A percentile compares a stretch with the other conserved stretches of the same genome.
These are phyloP conservation scores for Penicillium steckii DNA, from an alignment of 495 filamentous ascomycete genomes.

Conservation along the genomic window DNA sequence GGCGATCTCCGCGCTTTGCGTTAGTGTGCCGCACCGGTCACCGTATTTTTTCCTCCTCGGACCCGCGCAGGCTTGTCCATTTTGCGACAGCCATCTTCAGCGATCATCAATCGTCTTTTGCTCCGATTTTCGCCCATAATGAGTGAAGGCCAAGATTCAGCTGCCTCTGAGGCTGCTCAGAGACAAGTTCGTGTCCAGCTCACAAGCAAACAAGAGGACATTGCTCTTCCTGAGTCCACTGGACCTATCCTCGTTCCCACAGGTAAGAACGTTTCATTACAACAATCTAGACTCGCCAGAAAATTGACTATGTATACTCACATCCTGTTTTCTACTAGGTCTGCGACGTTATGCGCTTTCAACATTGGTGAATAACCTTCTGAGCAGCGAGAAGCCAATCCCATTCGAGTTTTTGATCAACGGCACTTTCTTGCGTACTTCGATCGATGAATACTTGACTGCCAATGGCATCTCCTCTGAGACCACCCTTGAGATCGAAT, in stretches of 20 bases:
- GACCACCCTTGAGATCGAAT: constrained; percentile 82
- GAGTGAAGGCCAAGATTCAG: constrained; percentile 27
- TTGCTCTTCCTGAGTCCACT: constrained; percentile 59
- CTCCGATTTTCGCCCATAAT: constrained; percentile 24
- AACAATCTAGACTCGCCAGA: neutral
- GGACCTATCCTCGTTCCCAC: constrained; percentile 65
- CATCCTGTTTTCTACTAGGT: constrained; percentile 41
- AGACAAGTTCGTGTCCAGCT: constrained; percentile 62
- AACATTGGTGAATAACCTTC: constrained; percentile 87
- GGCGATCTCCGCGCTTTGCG: constrained; percentile 41
- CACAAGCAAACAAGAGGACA: constrained; percentile 55
- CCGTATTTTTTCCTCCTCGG: constrained; percentile 47
- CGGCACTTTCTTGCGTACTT: constrained; percentile 83
- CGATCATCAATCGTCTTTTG: constrained; percentile 11
- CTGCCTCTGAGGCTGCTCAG: constrained; percentile 32
- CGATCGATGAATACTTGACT: constrained; percentile 84
- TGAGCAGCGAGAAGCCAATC: constrained; percentile 72
- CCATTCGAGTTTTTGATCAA: constrained; percentile 96
- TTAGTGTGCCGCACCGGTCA: constrained; percentile 43
- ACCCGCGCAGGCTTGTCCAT: constrained; percentile 26
- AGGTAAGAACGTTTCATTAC: constrained; percentile 41
- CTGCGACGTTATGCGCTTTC: constrained; percentile 89
- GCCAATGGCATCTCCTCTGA: constrained; percentile 85
- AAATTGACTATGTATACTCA: neutral
- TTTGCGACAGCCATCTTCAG: constrained; percentile 31